Evolutionary conservation across 2,329 filamentous ascomycete species (phyloP).

Genomic region (Fusarium napiforme): DNA sequence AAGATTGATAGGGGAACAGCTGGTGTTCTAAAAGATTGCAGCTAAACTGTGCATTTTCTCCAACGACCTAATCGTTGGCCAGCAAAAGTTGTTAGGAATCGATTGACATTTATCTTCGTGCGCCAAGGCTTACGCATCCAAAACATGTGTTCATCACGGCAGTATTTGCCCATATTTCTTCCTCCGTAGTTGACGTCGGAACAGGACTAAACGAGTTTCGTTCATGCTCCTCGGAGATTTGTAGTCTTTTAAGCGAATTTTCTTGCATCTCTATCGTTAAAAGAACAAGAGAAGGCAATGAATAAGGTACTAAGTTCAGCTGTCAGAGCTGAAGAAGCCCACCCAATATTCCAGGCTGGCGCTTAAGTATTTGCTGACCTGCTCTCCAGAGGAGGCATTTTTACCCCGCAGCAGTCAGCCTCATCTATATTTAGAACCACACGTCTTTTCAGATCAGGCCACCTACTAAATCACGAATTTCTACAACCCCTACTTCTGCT

Average conservation of each 20-base stretch:
- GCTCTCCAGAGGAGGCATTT: accelerated
- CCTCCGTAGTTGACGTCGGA: background rate
- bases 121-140: background rate
- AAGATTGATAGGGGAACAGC: background rate
- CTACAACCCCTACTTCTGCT: background rate
- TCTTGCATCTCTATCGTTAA: accelerated
- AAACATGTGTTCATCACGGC: accelerated
- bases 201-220: background rate
- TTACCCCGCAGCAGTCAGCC: background rate
- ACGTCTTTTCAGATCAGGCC: background rate
- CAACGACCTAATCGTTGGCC: background rate
- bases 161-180: background rate
- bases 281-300: accelerated
- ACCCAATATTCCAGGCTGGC: background rate
- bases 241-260: accelerated
- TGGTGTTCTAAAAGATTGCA: background rate
- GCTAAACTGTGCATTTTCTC: background rate
- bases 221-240: accelerated
- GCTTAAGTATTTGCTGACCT: background rate
- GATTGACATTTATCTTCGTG: accelerated
- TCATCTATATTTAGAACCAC: background rate
- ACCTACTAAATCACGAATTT: background rate
- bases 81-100: no score
- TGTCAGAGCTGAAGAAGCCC: no score
- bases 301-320: accelerated